Conservation (phyloP, 768 basidiomycete species). For the Cystofilobasidium macerans region DNA sequence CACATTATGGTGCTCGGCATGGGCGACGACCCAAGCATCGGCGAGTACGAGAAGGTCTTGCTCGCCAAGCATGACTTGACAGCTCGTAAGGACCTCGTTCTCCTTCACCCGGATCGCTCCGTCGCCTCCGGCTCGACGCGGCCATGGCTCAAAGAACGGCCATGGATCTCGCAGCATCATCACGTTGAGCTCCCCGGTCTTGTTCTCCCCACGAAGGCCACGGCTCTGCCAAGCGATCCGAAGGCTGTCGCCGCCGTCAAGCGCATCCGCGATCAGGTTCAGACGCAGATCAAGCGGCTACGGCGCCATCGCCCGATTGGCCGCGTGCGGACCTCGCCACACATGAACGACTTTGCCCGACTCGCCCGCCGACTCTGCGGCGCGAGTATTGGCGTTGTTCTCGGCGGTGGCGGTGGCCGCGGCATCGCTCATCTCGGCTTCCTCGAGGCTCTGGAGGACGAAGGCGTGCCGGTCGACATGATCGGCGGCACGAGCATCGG, state of each 20-base stretch:
- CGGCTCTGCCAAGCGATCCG: conserved; percentile 55
- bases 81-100: conserved; percentile 89
- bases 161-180: conserved; percentile 92
- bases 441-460: conserved; percentile 81
- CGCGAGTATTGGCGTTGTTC: conserved; percentile 80
- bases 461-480: conserved; percentile 84
- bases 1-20: conserved; percentile 67
- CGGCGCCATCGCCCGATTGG: conserved; percentile 53
- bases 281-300: conserved; percentile 78
- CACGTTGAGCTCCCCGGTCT: conserved; percentile 67
- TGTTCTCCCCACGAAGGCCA: conserved; percentile 49
- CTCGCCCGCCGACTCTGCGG: conserved; percentile 85
- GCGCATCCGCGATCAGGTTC: conserved; percentile 83
- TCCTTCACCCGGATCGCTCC: conserved; percentile 82
- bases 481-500: conserved; percentile 51
- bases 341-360: conserved; percentile 82
- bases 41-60: conserved; percentile 69
- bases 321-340: conserved; percentile 63
- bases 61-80: conserved; percentile 90
- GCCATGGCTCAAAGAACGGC: conserved; percentile 89
- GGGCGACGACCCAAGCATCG: conserved; percentile 72
- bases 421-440: conserved; percentile 79
- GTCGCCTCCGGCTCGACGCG: conserved; percentile 84
- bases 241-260: conserved; percentile 80
- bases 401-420: conserved; percentile 95